phyloP scores from a whole-genome alignment of 768 basidiomycete species.

The Lentinula edodes region DNA sequence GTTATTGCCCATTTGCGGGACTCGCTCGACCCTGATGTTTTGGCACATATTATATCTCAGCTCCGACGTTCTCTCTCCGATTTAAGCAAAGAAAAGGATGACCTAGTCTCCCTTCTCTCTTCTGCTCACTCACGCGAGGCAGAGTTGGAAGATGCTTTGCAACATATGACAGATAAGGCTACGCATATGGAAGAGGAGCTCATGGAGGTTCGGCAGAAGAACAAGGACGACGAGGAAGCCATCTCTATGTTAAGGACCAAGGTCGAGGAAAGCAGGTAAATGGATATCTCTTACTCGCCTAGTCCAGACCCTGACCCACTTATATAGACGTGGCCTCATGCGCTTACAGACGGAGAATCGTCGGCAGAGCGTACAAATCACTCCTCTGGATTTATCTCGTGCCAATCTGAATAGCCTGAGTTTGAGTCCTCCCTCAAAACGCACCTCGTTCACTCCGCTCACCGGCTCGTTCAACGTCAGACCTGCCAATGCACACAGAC shows the following conservation, averaged over 20 bases:
- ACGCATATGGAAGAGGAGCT: slow-evolving; percentile 53
- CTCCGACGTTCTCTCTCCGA: slow-evolving; percentile 61
- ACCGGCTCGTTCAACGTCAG: slow-evolving; percentile 47
- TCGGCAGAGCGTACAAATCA: slow-evolving; percentile 44
- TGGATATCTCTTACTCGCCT: slow-evolving; percentile 9
- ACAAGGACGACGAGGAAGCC: slow-evolving; percentile 71
- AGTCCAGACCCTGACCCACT: not conserved
- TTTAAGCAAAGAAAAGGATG: slow-evolving; percentile 68
- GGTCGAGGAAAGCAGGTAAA: slow-evolving; percentile 82
- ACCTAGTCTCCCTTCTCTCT: slow-evolving; percentile 47
- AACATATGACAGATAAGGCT: slow-evolving; percentile 62
- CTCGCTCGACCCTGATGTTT: slow-evolving; percentile 69
- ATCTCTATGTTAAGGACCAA: slow-evolving; percentile 73
- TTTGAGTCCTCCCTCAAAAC: slow-evolving; percentile 51
- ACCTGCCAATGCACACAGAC: slow-evolving; percentile 46
- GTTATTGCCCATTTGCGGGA: slow-evolving; percentile 20
- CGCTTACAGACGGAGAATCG: slow-evolving; percentile 75
- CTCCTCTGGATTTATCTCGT: slow-evolving; percentile 51
- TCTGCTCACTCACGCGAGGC: slow-evolving; percentile 49
- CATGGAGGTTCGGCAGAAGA: slow-evolving; percentile 41
- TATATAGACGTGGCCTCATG: slow-evolving; percentile 74
- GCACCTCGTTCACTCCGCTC: slow-evolving; percentile 72
- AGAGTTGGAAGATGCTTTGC: slow-evolving; percentile 56
- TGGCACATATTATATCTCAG: slow-evolving; percentile 71
- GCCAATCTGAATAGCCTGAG: slow-evolving; percentile 32